Base-by-base conservation (phyloP, 768 basidiomycete genomes). In the Rhodotorula sphaerocarpa region DNA sequence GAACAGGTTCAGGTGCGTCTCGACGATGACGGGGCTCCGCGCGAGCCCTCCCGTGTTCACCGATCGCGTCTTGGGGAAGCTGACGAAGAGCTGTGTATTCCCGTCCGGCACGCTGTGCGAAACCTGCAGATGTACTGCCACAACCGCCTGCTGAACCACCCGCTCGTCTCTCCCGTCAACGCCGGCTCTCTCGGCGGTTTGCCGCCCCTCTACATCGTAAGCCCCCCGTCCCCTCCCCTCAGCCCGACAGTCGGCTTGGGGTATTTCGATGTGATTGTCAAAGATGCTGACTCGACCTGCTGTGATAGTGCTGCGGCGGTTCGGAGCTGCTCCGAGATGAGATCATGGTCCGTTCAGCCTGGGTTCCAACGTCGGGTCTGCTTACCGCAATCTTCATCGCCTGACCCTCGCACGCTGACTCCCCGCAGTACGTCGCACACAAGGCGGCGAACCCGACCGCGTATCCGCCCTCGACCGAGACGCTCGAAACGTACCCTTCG, bases 241-340 rank as follows among this genome's bases (percentile, higher is more conserved):
- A 9, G 9, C 12, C n/a, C n/a, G n/a, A n/a, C n/a, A n/a, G n/a
- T n/a, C n/a, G n/a, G n/a, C n/a, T n/a, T n/a, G n/a, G n/a, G n/a
- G n/a, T n/a, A n/a, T n/a, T n/a, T n/a, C n/a, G n/a, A n/a, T n/a
- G n/a, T n/a, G n/a, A 1, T 46, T 28, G 5, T 20, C 21, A 25
- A 14, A 14, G 16, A 3, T 18, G 5, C 39, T 39, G 0, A 15
- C 10, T n/a, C 15, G 47, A 18, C 25, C 2, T 16, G 2, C 34
- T 39, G 25, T 12, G 18, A 5, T 50, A 67, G 65, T 36, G 53
- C 44, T 59, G 59, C 14, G 67, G 67, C 4, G 57, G 59, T 21
- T 33, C 59, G 21, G 93, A 97, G 76, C 88, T 93, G 0, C 76
- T 96, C 41, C 79, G 89, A 58, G 93, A 97, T 73, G 93, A 96